Conservation (phyloP, 257 asterid genomes). For the Jasminum sambac region DNA sequence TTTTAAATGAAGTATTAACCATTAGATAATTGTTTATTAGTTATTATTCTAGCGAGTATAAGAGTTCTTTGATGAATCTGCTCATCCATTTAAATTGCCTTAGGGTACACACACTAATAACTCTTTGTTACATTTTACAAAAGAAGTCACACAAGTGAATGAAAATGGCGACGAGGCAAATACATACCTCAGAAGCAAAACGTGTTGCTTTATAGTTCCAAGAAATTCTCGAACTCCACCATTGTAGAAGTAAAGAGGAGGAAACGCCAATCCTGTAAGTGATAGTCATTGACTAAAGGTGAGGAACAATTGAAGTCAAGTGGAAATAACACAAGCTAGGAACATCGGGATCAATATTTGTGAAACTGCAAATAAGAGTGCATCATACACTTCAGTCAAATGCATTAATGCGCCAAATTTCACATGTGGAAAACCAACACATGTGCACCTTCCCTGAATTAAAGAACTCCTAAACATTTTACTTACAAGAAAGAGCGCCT, state of each 20-base stretch:
- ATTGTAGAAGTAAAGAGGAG: slow-evolving; percentile 92
- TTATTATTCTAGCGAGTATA: neutral
- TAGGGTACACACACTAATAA: slow-evolving; percentile 11
- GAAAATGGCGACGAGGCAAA: slow-evolving; percentile 26
- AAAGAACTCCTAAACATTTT: too few relatives aligned
- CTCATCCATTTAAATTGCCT: neutral
- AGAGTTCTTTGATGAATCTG: neutral
- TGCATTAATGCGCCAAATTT: neutral
- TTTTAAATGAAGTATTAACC: neutral
- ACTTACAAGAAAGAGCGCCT: too few relatives aligned
- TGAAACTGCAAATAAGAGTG: neutral
- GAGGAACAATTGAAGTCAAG: neutral
- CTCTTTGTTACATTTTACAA: neutral
- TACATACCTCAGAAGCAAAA: slow-evolving; percentile 74
- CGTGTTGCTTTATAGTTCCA: slow-evolving; percentile 79
- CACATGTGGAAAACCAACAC: neutral
- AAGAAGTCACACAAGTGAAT: slow-evolving; percentile 19
- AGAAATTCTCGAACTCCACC: slow-evolving; percentile 97
- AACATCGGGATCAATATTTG: slow-evolving; percentile 3
- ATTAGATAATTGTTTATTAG: neutral
- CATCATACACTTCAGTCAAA: neutral
- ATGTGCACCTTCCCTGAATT: too few relatives aligned
- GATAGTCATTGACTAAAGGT: slow-evolving; percentile 16
- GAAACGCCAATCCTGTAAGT: slow-evolving; percentile 82
- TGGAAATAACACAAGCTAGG: neutral